Base-by-base conservation (phyloP, 495 filamentous ascomycete genomes). In the Aspergillus saccharolyticus region DNA sequence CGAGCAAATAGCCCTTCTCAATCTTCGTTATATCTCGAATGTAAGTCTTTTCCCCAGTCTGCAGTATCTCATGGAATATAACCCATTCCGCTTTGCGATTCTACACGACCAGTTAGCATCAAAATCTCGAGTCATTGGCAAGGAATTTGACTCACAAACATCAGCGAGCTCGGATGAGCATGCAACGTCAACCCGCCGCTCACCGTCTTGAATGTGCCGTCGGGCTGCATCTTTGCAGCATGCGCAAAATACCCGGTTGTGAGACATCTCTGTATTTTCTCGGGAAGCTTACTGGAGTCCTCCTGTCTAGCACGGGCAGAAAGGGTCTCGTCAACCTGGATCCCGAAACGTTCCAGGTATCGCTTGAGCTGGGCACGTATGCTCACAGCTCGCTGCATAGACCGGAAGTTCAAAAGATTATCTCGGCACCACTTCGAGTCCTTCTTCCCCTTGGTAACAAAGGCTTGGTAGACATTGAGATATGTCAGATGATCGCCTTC, bases 31-130 rank as follows among this genome's bases (percentile, higher is more conserved):
- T 75, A 74, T 98, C 94, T 44, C 92, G 80, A 54, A 98, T 96
- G 61, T 87, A 97, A 0, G 82, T 91, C 77, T 97, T 97, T 55
- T 83, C 81, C 16, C 89, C 88, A 19, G 89, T 95, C 72, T 98
- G 91, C 78, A 96, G 84, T 52, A 97, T 84, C 69, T 97, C 95
- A 65, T 95, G 89, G 66, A 97, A 98, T 44, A 98, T 84, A 10
- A 98, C 92, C 94, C 94, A 98, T 62, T 97, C 93, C 17, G 89
- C 91, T 77, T 96, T 97, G 45, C 94, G 85, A 73, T 97, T 96
- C 83, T 86, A 24, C 15, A 42, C 2, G 16, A 39, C 59, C 33
- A 65, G 58, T 68, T 52, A 74, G 64, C 46, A 61, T 39, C 21
- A 19, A 7, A 17, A 39, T 14, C 0, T 4, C 2, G 4, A 24